Conservation (phyloP, 2,329 filamentous ascomycete species). For the Aureobasidium pullulans region DNA sequence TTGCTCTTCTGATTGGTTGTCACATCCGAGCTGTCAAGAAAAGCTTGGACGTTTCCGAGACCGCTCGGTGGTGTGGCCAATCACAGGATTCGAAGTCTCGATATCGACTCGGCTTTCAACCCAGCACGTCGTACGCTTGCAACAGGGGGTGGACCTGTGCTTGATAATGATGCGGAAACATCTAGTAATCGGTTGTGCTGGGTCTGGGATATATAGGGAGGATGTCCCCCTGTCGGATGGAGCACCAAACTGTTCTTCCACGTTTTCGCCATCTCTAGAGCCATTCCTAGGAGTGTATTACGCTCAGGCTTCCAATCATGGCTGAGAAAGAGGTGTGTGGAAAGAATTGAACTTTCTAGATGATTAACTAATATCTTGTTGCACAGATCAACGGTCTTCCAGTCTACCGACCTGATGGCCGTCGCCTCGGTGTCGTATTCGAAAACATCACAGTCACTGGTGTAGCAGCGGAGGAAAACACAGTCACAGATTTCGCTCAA, state of each 20-base stretch:
- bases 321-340: slow-evolving; percentile 11
- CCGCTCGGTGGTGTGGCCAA: neutral
- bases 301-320: slow-evolving; percentile 8
- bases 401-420: slow-evolving; percentile 13
- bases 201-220: neutral
- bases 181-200: neutral
- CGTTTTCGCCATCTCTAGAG: neutral
- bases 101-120: neutral
- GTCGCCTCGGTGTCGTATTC: slow-evolving; percentile 12
- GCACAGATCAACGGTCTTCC: neutral
- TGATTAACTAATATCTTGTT: no score
- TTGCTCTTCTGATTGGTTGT: neutral
- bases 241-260: neutral
- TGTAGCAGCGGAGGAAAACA: slow-evolving; percentile 11
- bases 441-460: slow-evolving; percentile 11
- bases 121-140: neutral
- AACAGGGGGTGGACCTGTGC: slow-evolving; percentile 1
- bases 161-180: slow-evolving; percentile 5
- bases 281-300: neutral
- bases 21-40: neutral
- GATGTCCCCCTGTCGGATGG: neutral
- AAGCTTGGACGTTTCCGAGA: neutral
- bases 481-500: slow-evolving; percentile 11
- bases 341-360: no score
- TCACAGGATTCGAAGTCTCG: neutral